Evolutionary conservation across 805 yeast species (phyloP).

Genomic region (Spathaspora sp.): DNA sequence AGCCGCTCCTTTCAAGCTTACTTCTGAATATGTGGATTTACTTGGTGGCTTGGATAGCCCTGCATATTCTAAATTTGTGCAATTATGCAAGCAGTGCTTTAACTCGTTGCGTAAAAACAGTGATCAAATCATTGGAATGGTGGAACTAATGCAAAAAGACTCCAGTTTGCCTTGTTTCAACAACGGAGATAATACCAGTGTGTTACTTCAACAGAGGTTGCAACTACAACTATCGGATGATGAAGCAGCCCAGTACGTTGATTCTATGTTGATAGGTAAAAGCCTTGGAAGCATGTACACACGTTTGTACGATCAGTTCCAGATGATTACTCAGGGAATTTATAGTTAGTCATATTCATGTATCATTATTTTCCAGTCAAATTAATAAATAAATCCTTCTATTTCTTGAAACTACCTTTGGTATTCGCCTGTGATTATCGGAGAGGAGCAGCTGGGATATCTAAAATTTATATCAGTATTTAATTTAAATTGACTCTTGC

Average conservation of each 20-base stretch:
- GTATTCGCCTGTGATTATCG: too few species aligned
- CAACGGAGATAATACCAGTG: slow-evolving; percentile 80
- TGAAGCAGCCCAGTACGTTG: slow-evolving; percentile 78
- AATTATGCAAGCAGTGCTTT: slow-evolving; percentile 69
- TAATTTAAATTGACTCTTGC: too few species aligned
- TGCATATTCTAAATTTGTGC: slow-evolving; percentile 56
- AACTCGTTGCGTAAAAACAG: slow-evolving; percentile 67
- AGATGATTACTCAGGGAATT: slow-evolving; percentile 91
- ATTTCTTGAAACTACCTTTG: too few species aligned
- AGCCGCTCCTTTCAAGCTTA: slow-evolving; percentile 94
- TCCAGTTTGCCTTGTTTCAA: slow-evolving; percentile 88
- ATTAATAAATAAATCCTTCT: too few species aligned
- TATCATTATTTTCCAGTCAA: too few species aligned
- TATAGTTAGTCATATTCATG: slow-evolving; percentile 44
- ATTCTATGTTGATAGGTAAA: slow-evolving; percentile 67
- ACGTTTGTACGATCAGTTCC: slow-evolving; percentile 91
- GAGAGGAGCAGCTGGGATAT: too few species aligned
- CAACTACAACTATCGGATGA: slow-evolving; percentile 71
- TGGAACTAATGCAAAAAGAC: slow-evolving; percentile 91
- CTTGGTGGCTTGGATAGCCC: slow-evolving; percentile 75
- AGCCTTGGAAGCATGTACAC: slow-evolving; percentile 88
- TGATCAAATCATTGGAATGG: slow-evolving; percentile 74
- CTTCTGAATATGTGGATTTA: slow-evolving; percentile 83
- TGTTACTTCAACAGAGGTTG: slow-evolving; percentile 73
- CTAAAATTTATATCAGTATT: too few species aligned